Percentiles rank a stretch among this genome's conserved stretches.
Conservation (phyloP, 1,139 yeast species). For the Debaryomyces singareniensis region DNA sequence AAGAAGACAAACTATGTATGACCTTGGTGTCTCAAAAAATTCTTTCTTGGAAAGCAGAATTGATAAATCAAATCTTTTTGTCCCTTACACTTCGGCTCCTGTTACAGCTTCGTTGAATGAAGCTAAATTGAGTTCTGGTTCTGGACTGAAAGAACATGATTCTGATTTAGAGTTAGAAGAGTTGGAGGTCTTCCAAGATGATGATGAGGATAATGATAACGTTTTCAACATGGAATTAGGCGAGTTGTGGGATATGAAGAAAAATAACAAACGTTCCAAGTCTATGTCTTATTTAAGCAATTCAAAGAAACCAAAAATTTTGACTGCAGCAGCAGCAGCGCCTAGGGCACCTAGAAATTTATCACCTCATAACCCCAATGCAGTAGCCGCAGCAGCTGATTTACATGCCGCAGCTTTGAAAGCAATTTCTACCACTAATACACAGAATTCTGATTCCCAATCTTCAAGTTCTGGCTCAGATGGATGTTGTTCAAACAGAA, state of each 20-base stretch:
- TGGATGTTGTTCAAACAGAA: slow-evolving; percentile 25
- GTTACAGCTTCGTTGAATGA: slow-evolving; percentile 59
- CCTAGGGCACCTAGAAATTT: slow-evolving; percentile 67
- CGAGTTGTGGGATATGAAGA: slow-evolving; percentile 25
- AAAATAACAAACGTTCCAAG: slow-evolving; percentile 53
- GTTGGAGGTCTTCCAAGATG: slow-evolving; percentile 40
- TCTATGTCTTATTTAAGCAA: slow-evolving; percentile 51
- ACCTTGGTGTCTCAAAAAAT: slow-evolving; percentile 37
- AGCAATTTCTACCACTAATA: slow-evolving; percentile 31
- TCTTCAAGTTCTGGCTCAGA: neutral
- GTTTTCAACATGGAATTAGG: slow-evolving; percentile 9
- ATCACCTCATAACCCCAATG: slow-evolving; percentile 50
- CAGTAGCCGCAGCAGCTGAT: slow-evolving; percentile 71
- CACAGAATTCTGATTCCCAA: slow-evolving; percentile 4
- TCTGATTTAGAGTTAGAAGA: slow-evolving; percentile 38
- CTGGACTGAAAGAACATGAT: slow-evolving; percentile 9
- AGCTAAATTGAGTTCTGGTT: slow-evolving; percentile 7
- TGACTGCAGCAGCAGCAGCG: slow-evolving; percentile 81
- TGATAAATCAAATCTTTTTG: slow-evolving; percentile 51
- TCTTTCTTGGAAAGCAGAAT: slow-evolving; percentile 44
- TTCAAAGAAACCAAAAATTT: slow-evolving; percentile 44
- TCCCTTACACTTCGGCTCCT: slow-evolving; percentile 71
- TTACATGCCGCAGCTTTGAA: slow-evolving; percentile 65
- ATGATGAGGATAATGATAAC: slow-evolving; percentile 28
- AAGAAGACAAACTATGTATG: slow-evolving; percentile 45